Evolutionary conservation across 768 basidiomycete species (phyloP), one percentile per base, ranked within the genome.

Genomic region (Amanita thiersii): DNA sequence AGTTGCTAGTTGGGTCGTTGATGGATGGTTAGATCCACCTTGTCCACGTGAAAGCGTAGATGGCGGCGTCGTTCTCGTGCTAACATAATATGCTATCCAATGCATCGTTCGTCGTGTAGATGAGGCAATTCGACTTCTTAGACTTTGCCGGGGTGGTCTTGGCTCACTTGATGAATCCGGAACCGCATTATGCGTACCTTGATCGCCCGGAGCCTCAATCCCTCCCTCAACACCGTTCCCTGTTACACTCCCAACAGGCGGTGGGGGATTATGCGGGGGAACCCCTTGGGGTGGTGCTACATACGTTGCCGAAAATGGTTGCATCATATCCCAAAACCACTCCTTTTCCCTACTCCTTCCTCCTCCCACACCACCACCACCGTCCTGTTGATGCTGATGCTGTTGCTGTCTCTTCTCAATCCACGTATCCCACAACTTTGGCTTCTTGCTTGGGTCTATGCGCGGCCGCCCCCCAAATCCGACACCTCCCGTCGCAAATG

Each of bases 391-490:
- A 30, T 30, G 29, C 9, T 30, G 29, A 14, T 30, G 35, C 29
- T 18, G 46, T 24, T 31, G 14, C 23, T 46, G 38, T 37, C 20
- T 24, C 14, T 26, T 43, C 30, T 35, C 32, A 40, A 40, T 38
- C 48, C 50, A 66, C 6, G 69, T 66, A 26, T 76, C 71, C 63
- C 65, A 75, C 53, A 77, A 52, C 30, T 50, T 50, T 8, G 77
- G 77, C 46, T 70, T 73, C 50, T 65, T 64, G 18, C 60, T 61
- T 14, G 69, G 48, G 50, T 73, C 70, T 23, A 69, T 60, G 18
- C 56, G 51, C 21, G 50, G 40, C n/a, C 55, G 39, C 24, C 44
- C 48, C 8, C 54, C 47, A 3, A 50, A 50, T 6, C 45, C 35
- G 0, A 50, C 49, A 15, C 37, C 38, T 8, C 43, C 45, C 2